Evolutionary conservation across 2,329 filamentous ascomycete species (phyloP).

Genomic region (Aspergillus sp.): DNA sequence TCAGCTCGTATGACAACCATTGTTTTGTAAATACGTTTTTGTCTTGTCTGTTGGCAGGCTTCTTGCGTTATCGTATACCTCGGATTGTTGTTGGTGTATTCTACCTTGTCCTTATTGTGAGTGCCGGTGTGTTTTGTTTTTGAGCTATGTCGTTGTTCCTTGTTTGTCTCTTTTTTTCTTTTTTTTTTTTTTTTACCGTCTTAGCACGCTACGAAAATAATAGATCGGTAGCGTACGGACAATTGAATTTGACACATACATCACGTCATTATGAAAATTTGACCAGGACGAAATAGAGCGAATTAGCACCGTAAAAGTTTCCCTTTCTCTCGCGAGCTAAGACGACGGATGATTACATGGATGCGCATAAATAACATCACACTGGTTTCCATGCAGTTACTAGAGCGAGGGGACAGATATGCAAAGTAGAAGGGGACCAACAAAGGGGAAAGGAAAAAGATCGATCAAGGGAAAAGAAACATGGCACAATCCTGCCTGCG

Average conservation of each 20-base stretch:
- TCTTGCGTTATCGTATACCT: not conserved
- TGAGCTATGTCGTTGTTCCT: conserved; percentile 11
- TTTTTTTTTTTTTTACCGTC: not conserved
- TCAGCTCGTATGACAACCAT: not conserved
- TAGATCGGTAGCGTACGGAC: not conserved
- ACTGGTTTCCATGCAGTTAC: too few relatives aligned
- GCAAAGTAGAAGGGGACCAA: not conserved
- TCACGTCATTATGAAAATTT: not conserved
- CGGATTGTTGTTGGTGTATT: not conserved
- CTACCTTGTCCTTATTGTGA: conserved; percentile 1
- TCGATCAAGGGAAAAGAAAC: conserved; percentile 10
- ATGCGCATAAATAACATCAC: not conserved
- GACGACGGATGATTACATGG: not conserved
- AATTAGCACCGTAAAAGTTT: not conserved
- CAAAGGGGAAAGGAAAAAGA: not conserved
- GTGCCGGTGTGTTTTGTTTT: conserved; percentile 9
- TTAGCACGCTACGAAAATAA: not conserved
- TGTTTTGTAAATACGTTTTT: not conserved
- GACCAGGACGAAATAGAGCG: not conserved
- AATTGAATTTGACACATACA: not conserved
- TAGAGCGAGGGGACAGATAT: too few relatives aligned
- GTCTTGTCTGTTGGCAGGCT: not conserved
- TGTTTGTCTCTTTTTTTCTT: conserved; percentile 1
- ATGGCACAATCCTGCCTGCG: conserved; percentile 23
- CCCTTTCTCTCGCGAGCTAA: not conserved